These are phyloP conservation scores for Entomortierella lignicola DNA, from an alignment of 192 early-diverging fungal species.

Conservation along the genomic window DNA sequence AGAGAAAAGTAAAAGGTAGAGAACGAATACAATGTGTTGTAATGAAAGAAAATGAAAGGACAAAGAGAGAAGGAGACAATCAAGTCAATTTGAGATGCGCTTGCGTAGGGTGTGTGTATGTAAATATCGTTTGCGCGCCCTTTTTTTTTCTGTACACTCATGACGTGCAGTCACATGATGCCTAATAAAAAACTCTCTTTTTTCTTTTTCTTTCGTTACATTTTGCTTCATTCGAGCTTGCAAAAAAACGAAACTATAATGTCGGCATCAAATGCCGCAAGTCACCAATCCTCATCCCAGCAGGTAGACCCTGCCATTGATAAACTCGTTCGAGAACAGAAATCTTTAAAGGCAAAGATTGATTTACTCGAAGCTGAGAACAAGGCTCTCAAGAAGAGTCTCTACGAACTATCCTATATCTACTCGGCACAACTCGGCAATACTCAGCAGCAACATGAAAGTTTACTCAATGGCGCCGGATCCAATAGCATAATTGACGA, in stretches of 20 bases:
- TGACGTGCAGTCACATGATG: slow-evolving; percentile 17
- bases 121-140: no score
- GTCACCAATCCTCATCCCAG: slow-evolving; percentile 42
- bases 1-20: no score
- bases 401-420: slow-evolving; percentile 81
- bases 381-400: slow-evolving; percentile 80
- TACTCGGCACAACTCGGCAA: slow-evolving; percentile 64
- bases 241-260: slow-evolving; percentile 5
- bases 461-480: neutral
- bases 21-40: no score
- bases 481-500: slow-evolving; percentile 19
- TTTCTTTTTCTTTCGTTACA: neutral
- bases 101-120: neutral
- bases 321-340: slow-evolving; percentile 73
- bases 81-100: neutral
- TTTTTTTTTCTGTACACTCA: neutral
- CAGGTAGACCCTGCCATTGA: slow-evolving; percentile 61
- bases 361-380: slow-evolving; percentile 82
- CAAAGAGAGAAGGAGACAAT: slow-evolving; percentile 1
- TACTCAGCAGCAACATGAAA: neutral
- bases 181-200: no score
- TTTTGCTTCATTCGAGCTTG: neutral
- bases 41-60: neutral
- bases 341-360: slow-evolving; percentile 78
- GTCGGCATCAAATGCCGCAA: slow-evolving; percentile 36